phyloP scores from a whole-genome alignment of 208 protist genomes.

The Leishmania guyanensis region DNA sequence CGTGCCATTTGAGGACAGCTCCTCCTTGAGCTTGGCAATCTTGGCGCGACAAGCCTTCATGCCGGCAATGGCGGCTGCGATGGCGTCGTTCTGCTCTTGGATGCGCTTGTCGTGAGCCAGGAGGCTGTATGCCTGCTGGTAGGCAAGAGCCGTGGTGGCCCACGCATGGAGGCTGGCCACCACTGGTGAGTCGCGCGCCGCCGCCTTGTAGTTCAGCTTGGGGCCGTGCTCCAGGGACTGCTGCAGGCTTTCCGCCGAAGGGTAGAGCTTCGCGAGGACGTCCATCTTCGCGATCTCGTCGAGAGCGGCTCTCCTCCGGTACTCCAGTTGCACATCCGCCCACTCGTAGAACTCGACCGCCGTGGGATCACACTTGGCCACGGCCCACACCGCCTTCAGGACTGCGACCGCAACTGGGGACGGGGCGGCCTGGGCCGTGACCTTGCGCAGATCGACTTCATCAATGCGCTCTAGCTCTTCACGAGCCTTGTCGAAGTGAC shows the following conservation, averaged over 20 bases:
- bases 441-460: slow-evolving; percentile 54
- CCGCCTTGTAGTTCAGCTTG: slow-evolving; percentile 43
- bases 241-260: slow-evolving; percentile 35
- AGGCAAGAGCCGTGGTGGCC: slow-evolving; percentile 59
- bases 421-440: slow-evolving; percentile 53
- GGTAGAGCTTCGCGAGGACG: slow-evolving; percentile 48
- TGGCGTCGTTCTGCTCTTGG: slow-evolving; percentile 66
- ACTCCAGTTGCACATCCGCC: slow-evolving; percentile 66
- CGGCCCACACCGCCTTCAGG: slow-evolving; percentile 53
- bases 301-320: slow-evolving; percentile 41
- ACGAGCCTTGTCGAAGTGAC: slow-evolving; percentile 42
- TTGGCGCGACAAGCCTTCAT: slow-evolving; percentile 70
- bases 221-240: slow-evolving; percentile 32
- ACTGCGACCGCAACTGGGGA: slow-evolving; percentile 63
- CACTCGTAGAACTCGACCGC: slow-evolving; percentile 64
- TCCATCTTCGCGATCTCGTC: slow-evolving; percentile 47
- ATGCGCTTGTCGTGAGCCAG: slow-evolving; percentile 57
- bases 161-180: slow-evolving; percentile 58
- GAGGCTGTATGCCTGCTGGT: slow-evolving; percentile 66
- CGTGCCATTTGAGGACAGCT: slow-evolving; percentile 40
- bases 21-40: slow-evolving; percentile 66
- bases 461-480: slow-evolving; percentile 38
- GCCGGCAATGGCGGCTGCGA: slow-evolving; percentile 50
- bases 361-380: slow-evolving; percentile 59
- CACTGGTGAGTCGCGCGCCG: slow-evolving; percentile 42